Evolutionary conservation across 1,284 basidiomycete genomes (phyloP).

Genomic region (Cryptococcus sp.): DNA sequence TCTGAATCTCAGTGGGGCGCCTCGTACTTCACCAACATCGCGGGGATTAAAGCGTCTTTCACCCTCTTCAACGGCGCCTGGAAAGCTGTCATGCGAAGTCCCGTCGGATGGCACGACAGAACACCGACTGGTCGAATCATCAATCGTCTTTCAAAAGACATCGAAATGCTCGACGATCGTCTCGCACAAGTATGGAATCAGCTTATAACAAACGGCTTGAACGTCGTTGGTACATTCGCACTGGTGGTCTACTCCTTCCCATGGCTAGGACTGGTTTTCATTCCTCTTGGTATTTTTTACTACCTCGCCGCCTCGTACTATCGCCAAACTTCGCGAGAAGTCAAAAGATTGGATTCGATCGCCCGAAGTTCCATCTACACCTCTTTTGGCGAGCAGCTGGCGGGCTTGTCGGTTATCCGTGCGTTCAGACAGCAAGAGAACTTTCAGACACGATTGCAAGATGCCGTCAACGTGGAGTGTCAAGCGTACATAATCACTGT

Average conservation of each 20-base stretch:
- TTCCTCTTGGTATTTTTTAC: constrained; percentile 30
- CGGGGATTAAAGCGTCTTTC: constrained; percentile 32
- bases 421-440: constrained; percentile 25
- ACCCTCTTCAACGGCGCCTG: constrained; percentile 31
- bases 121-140: constrained; percentile 61
- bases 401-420: constrained; percentile 28
- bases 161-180: constrained; percentile 36
- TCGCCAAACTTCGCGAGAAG: constrained; percentile 29
- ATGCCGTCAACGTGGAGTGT: constrained; percentile 23
- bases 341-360: constrained; percentile 36
- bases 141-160: constrained; percentile 61
- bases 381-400: constrained; percentile 34
- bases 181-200: constrained; percentile 12
- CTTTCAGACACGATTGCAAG: constrained; percentile 19
- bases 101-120: constrained; percentile 33
- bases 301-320: constrained; percentile 26
- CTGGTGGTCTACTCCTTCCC: constrained; percentile 35
- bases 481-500: constrained; percentile 27
- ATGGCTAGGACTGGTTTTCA: constrained; percentile 28
- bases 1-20: constrained; percentile 13
- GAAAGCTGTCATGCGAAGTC: constrained; percentile 30
- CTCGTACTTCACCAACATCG: constrained; percentile 23
- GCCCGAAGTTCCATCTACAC: constrained; percentile 32
- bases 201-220: constrained; percentile 17
- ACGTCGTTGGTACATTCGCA: constrained; percentile 28